A percentile compares a stretch with the other conserved stretches of the same genome.
Conservation (phyloP, 2,329 filamentous ascomycete species). For the Colletotrichum coccodes region DNA sequence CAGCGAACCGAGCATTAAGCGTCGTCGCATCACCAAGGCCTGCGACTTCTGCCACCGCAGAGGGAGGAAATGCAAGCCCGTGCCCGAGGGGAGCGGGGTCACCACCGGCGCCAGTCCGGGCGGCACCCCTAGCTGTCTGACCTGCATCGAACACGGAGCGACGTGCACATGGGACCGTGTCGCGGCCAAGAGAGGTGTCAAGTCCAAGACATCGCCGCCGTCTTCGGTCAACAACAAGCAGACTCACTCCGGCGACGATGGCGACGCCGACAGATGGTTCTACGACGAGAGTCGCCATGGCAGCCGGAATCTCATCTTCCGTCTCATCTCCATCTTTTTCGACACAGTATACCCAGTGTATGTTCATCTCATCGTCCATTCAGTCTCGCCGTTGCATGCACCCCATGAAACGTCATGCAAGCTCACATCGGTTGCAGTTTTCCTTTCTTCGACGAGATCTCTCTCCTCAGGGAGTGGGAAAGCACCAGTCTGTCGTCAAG, state of each 20-base stretch:
- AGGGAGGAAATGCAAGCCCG: constrained; percentile 35
- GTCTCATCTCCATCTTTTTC: constrained; percentile 33
- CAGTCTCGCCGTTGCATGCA: not conserved
- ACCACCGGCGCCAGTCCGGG: not conserved
- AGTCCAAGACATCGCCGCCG: constrained; percentile 28
- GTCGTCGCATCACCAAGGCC: constrained; percentile 34
- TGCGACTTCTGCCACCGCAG: constrained; percentile 34
- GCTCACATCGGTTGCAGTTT: constrained; percentile 40
- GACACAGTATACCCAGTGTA: constrained; percentile 35
- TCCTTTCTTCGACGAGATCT: constrained; percentile 59
- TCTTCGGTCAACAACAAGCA: constrained; percentile 8
- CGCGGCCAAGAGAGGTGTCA: constrained; percentile 33
- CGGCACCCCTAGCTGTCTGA: constrained; percentile 25
- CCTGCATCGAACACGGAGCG: constrained; percentile 34
- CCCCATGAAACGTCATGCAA: not conserved
- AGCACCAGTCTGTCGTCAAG: constrained; percentile 42
- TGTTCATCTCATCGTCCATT: not conserved
- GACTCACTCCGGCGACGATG: not conserved
- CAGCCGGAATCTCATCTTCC: constrained; percentile 13
- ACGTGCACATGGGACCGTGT: constrained; percentile 32
- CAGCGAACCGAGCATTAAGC: constrained; percentile 28
- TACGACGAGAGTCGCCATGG: constrained; percentile 33
- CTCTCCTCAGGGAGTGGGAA: constrained; percentile 55
- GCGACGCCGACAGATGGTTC: constrained; percentile 18
- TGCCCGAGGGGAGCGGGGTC: constrained; percentile 7